These are phyloP conservation scores for Fraxinus paxiana DNA, from an alignment of 305 asterid species.

Conservation along the genomic window DNA sequence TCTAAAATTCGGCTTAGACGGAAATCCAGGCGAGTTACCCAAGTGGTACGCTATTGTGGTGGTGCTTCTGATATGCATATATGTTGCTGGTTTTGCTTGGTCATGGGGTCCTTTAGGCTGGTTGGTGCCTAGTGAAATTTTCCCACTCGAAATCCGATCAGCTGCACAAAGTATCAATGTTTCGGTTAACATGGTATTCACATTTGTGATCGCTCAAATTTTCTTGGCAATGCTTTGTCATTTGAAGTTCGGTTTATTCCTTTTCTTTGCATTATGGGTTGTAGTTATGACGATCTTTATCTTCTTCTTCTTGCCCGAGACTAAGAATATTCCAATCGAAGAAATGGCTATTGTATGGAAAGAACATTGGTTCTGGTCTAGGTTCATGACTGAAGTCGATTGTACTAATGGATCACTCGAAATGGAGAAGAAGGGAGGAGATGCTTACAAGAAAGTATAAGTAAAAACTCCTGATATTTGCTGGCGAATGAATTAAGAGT, in stretches of 20 bases:
- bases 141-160: slow-evolving; percentile 70
- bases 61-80: slow-evolving; percentile 56
- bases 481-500: not conserved
- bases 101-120: slow-evolving; percentile 86
- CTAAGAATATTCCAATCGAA: slow-evolving; percentile 73
- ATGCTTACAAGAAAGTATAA: slow-evolving; percentile 34
- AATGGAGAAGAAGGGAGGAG: slow-evolving; percentile 42
- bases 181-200: slow-evolving; percentile 65
- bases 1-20: slow-evolving; percentile 45
- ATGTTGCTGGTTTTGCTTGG: slow-evolving; percentile 70
- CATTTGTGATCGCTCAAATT: slow-evolving; percentile 52
- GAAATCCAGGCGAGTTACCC: slow-evolving; percentile 43
- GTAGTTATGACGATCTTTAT: slow-evolving; percentile 51
- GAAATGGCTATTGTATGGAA: slow-evolving; percentile 67
- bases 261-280: slow-evolving; percentile 62
- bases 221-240: slow-evolving; percentile 62
- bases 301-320: slow-evolving; percentile 68
- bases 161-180: slow-evolving; percentile 71
- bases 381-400: slow-evolving; percentile 37
- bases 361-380: slow-evolving; percentile 75
- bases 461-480: not conserved
- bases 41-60: slow-evolving; percentile 61
- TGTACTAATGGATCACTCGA: slow-evolving; percentile 31
- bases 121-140: slow-evolving; percentile 72
- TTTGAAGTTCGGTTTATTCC: slow-evolving; percentile 61